Percentiles rank a stretch among this genome's conserved stretches.
These are phyloP conservation scores for Alopecurus myosuroides DNA, from an alignment of 176 grass and related monocot species.

Conservation along the genomic window DNA sequence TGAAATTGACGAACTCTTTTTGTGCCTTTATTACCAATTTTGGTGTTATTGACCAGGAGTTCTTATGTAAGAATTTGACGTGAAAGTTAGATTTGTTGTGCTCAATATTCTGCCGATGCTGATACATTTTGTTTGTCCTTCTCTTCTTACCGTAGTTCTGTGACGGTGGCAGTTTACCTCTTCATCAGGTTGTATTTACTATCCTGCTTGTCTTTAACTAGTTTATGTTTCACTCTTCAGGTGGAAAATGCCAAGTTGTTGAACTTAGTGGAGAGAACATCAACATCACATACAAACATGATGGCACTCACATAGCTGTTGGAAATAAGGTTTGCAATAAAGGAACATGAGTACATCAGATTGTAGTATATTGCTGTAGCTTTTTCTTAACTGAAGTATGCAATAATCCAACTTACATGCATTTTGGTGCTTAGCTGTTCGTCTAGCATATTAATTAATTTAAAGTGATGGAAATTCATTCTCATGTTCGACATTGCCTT, in stretches of 20 bases:
- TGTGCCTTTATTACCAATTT: slow-evolving; percentile 1
- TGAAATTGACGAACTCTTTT: neutral
- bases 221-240: slow-evolving; percentile 40
- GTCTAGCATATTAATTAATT: neutral
- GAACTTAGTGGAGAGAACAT: slow-evolving; percentile 99
- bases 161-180: slow-evolving; percentile 3
- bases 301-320: slow-evolving; percentile 92
- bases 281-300: slow-evolving; percentile 98
- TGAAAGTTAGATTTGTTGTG: neutral
- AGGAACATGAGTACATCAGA: neutral
- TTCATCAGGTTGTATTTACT: slow-evolving; percentile 4
- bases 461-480: neutral
- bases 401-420: neutral
- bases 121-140: neutral
- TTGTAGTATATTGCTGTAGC: neutral
- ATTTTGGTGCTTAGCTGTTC: neutral
- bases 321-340: slow-evolving; percentile 82
- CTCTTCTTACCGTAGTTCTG: neutral
- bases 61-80: neutral
- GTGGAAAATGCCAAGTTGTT: slow-evolving; percentile 90
- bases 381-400: neutral
- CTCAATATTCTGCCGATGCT: slow-evolving; percentile 2
- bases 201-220: slow-evolving; percentile 12
- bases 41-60: neutral
- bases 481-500: neutral